Conservation (phyloP, 495 filamentous ascomycete species). For the Elasticomyces elasticus region DNA sequence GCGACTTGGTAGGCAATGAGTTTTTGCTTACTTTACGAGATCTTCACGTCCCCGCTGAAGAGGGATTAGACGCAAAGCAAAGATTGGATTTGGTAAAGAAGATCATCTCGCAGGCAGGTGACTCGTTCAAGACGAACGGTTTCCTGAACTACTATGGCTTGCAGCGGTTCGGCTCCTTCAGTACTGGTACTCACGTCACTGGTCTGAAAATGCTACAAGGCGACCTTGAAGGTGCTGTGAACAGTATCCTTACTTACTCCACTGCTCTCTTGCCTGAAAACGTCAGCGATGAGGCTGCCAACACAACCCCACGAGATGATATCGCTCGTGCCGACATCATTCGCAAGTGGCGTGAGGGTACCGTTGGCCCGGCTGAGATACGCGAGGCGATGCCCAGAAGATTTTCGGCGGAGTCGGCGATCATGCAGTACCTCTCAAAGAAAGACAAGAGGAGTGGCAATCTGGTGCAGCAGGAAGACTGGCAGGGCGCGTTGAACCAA, state of each 20-base stretch:
- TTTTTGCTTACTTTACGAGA: conserved; percentile 85
- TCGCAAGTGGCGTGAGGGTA: conserved; percentile 48
- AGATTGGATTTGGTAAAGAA: conserved; percentile 35
- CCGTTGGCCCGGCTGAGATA: conserved; percentile 38
- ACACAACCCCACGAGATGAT: conserved; percentile 56
- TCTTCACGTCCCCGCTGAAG: conserved; percentile 51
- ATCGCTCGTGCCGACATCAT: conserved; percentile 65
- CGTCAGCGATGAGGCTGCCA: conserved; percentile 18
- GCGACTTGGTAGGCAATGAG: conserved; percentile 78
- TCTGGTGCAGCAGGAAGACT: conserved; percentile 44
- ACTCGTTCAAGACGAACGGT: conserved; percentile 50
- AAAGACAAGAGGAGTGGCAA: conserved; percentile 24
- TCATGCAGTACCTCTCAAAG: conserved; percentile 62
- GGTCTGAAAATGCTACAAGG: conserved; percentile 74
- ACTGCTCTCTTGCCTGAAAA: conserved; percentile 39
- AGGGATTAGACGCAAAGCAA: conserved; percentile 32
- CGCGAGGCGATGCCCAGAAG: conserved; percentile 62
- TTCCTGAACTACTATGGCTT: conserved; percentile 97
- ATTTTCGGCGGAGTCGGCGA: conserved; percentile 64
- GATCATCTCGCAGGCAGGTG: conserved; percentile 47
- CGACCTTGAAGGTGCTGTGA: conserved; percentile 68
- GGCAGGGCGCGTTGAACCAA: conserved; percentile 62
- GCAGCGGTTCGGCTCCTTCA: conserved; percentile 84
- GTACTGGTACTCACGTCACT: conserved; percentile 66
- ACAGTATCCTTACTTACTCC: conserved; percentile 58